phyloP scores from a whole-genome alignment of 164 flowering plant species.

The Litsea cubeba region DNA sequence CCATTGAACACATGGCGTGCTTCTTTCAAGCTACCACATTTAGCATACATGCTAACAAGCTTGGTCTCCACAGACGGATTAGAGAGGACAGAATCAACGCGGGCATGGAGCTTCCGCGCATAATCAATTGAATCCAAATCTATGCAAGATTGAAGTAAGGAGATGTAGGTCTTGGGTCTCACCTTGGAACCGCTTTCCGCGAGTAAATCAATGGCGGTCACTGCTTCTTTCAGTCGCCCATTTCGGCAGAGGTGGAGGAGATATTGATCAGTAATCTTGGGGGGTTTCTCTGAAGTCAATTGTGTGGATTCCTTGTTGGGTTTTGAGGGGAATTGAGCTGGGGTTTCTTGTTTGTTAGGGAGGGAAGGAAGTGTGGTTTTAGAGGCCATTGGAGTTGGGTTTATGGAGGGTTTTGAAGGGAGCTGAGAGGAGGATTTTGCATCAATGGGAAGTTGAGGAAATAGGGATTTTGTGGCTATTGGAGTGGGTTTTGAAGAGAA shows the following conservation, averaged over 20 bases:
- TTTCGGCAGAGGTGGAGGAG: slow-evolving; percentile 17
- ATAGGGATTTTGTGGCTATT: slow-evolving; percentile 4
- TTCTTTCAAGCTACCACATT: slow-evolving; percentile 25
- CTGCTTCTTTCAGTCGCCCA: slow-evolving; percentile 27
- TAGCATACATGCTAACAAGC: slow-evolving; percentile 29
- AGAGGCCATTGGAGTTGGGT: neutral
- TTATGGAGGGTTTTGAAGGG: neutral
- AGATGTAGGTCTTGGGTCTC: slow-evolving; percentile 23
- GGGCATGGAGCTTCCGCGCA: slow-evolving; percentile 23
- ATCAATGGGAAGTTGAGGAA: neutral
- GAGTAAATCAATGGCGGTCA: slow-evolving; percentile 16
- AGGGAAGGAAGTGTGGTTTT: neutral
- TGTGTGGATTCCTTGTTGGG: neutral
- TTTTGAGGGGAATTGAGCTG: neutral
- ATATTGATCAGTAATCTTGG: slow-evolving; percentile 13
- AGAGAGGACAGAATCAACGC: slow-evolving; percentile 6
- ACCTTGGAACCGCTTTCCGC: slow-evolving; percentile 10
- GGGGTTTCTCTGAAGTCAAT: neutral
- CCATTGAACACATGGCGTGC: slow-evolving; percentile 23
- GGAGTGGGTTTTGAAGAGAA: neutral
- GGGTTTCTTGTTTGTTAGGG: neutral
- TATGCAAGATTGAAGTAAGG: slow-evolving; percentile 25
- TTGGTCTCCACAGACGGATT: slow-evolving; percentile 22
- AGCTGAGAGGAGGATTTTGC: neutral
- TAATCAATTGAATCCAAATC: slow-evolving; percentile 18